Evolutionary conservation across 108 stramenopile genomes (phyloP), one percentile per base, ranked within the genome.

Genomic region (Cylindrotheca fusiformis): DNA sequence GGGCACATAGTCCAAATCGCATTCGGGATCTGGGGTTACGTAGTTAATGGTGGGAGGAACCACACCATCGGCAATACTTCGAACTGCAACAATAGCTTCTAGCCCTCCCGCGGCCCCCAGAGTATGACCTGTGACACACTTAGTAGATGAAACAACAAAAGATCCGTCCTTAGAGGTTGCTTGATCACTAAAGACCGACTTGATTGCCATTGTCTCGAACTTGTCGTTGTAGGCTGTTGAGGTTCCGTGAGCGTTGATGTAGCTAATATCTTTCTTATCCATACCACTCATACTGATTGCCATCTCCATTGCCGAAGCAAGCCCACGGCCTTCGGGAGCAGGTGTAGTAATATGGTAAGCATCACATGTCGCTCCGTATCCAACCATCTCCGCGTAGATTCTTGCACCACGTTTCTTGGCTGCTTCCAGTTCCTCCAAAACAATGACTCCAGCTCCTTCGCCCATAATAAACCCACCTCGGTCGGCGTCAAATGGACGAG

Each of bases 401-500:
- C 74, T 70, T 1, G 97, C 99, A n/a, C 97, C 99, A 26, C 99
- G 81, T 45, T 81, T 80, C 72, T 82, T 67, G 1, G 99, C 99
- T 47, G 90, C 88, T 58, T 92, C 95, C 63, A 94, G 58, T 25
- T 84, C 84, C 68, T 99, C 99, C 2, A 99, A 65, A 4, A 98
- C 66, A 26, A 99, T 68, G 14, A 98, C 96, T 32, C 97, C 99
- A 2, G 97, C 91, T 31, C 99, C 99, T 79, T 99, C 99, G 12
- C 95, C 99, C 97, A 99, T 98, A 66, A 99, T 80, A 64, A 99
- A 99, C 19, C 99, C 99, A 20, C 85, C 95, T 18, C 99, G 76
- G 57, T 80, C 86, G 30, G 80, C 79, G 81, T 97, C 97, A 59
- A 99, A 99, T 5, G 99, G 99, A 21, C 95, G 75, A 21, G 90